Percentiles rank a stretch among this genome's conserved stretches.
phyloP scores from a whole-genome alignment of 345 rosid genomes.

The Citrus maxima region DNA sequence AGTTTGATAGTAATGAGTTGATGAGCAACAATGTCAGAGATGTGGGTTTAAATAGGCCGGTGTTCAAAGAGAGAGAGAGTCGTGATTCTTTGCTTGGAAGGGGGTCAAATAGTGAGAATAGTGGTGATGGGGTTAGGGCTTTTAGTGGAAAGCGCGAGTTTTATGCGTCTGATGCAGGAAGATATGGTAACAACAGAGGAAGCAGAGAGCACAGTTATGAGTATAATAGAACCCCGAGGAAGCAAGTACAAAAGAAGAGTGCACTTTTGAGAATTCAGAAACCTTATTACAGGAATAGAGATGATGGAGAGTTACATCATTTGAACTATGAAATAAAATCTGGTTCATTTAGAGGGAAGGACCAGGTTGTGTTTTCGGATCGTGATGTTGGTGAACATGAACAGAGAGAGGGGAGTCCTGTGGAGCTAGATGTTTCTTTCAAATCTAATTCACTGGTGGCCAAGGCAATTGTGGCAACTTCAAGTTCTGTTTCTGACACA shows the following conservation, averaged over 20 bases:
- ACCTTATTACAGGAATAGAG: constrained; percentile 44
- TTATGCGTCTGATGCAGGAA: constrained; percentile 37
- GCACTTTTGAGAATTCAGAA: constrained; percentile 80
- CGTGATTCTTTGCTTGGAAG: constrained; percentile 24
- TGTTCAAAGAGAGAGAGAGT: constrained; percentile 30
- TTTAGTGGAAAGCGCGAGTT: constrained; percentile 33
- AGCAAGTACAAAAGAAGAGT: constrained; percentile 77
- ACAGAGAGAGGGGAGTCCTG: constrained; percentile 51
- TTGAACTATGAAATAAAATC: constrained; percentile 38
- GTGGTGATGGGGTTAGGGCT: constrained; percentile 27
- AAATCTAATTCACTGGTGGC: constrained; percentile 81
- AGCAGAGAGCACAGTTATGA: constrained; percentile 52
- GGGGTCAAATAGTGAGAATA: constrained; percentile 17
- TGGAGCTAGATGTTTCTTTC: constrained; percentile 86
- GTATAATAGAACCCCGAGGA: constrained; percentile 43
- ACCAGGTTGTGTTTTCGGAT: constrained; percentile 33
- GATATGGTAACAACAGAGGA: constrained; percentile 39
- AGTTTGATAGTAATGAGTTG: constrained; percentile 17
- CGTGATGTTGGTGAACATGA: constrained; percentile 32
- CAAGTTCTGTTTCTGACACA: constrained; percentile 32
- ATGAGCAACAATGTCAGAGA: constrained; percentile 27
- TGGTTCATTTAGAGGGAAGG: constrained; percentile 48
- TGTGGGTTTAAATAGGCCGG: constrained; percentile 33
- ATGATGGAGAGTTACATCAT: constrained; percentile 40
- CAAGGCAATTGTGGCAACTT: constrained; percentile 52